Evolutionary conservation across 1,284 basidiomycete genomes (phyloP).

Genomic region (Heterobasidion occidentale): DNA sequence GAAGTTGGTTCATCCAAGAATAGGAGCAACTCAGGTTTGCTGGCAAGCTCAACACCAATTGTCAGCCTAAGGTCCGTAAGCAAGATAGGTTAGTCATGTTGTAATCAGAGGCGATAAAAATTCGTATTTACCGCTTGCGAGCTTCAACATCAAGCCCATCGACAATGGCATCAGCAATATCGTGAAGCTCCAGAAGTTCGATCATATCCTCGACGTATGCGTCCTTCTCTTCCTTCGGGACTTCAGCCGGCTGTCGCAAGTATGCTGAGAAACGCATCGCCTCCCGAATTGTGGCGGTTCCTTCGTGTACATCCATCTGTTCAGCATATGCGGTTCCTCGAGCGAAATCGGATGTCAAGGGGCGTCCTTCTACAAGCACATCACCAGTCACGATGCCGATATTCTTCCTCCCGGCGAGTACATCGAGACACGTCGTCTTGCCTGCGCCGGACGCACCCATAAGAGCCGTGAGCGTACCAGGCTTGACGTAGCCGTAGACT

Average conservation of each 20-base stretch:
- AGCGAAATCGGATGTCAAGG: conserved; percentile 72
- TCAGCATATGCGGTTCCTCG: conserved; percentile 78
- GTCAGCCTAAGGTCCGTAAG: conserved; percentile 44
- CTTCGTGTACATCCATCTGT: conserved; percentile 86
- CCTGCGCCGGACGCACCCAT: conserved; percentile 78
- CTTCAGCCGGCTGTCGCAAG: conserved; percentile 74
- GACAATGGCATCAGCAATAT: conserved; percentile 56
- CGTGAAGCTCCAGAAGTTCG: conserved; percentile 60
- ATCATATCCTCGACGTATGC: conserved; percentile 74
- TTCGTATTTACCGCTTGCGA: conserved; percentile 40
- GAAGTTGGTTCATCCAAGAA: conserved; percentile 61
- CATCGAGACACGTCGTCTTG: conserved; percentile 79
- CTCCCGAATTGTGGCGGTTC: conserved; percentile 82
- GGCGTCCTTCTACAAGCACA: conserved; percentile 73
- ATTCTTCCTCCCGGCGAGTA: conserved; percentile 82
- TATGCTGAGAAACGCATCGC: conserved; percentile 87
- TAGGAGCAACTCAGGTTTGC: conserved; percentile 76
- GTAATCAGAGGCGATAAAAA: too few species aligned
- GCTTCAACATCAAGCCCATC: conserved; percentile 66
- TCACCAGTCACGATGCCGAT: conserved; percentile 82
- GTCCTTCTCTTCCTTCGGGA: conserved; percentile 75
- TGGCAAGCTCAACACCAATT: conserved; percentile 84
- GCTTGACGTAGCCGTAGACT: conserved; percentile 84
- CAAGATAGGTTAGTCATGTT: too few species aligned
- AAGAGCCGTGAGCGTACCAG: conserved; percentile 74